Evolutionary conservation across 257 asterid genomes (phyloP).

Genomic region (Verbascum thapsus): DNA sequence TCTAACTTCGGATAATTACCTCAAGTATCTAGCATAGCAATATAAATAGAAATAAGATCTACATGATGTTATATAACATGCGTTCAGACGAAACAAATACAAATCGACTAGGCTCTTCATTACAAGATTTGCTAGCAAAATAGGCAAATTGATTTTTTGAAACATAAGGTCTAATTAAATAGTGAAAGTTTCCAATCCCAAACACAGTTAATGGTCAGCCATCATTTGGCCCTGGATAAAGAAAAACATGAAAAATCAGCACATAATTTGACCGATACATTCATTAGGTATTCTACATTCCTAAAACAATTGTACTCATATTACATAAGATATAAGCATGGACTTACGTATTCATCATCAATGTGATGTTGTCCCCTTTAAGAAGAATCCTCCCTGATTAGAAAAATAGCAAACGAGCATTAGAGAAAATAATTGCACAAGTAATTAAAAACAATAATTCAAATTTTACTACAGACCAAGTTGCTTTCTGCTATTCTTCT

Average conservation of each 20-base stretch:
- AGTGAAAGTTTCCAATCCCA: too few species aligned
- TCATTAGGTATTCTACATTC: too few species aligned
- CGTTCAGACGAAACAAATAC: background rate
- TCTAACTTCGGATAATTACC: background rate
- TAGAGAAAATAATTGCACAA: background rate
- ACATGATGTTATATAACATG: background rate
- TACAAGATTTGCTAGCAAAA: background rate
- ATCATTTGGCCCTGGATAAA: slow-evolving; percentile 36
- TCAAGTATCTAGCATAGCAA: background rate
- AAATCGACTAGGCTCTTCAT: background rate
- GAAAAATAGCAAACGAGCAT: slow-evolving; percentile 21
- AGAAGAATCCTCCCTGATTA: slow-evolving; percentile 49
- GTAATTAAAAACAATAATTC: too few species aligned
- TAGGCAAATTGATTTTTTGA: background rate
- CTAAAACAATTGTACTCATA: background rate
- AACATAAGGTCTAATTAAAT: too few species aligned
- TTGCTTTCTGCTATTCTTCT: slow-evolving; percentile 62
- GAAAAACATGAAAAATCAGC: background rate
- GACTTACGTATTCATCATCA: slow-evolving; percentile 58
- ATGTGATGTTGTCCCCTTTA: slow-evolving; percentile 56
- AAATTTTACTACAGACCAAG: slow-evolving; percentile 37
- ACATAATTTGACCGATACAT: background rate
- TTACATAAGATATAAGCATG: background rate
- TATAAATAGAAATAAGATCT: background rate
- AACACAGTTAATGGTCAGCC: background rate